Conservation (phyloP, 805 yeast species). For the Starmerella khaoyaiensis region DNA sequence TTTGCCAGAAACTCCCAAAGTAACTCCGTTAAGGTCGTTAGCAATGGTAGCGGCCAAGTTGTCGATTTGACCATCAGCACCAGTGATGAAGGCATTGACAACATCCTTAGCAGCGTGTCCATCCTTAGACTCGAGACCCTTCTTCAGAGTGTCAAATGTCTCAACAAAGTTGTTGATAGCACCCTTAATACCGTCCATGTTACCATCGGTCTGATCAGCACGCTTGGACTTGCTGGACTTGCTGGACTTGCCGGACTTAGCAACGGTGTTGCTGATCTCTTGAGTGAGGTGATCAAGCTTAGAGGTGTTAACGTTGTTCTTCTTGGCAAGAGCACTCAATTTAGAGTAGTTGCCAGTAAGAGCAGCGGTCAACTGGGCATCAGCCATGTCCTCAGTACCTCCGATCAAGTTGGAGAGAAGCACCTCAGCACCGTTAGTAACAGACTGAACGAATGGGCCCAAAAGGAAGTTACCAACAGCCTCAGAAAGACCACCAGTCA, state of each 20-base stretch:
- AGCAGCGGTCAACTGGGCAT: conserved; percentile 21
- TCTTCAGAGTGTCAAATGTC: conserved; percentile 17
- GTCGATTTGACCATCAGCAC: conserved; percentile 28
- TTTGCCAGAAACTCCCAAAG: conserved; percentile 22
- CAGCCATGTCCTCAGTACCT: conserved; percentile 19
- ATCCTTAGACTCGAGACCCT: conserved; percentile 14
- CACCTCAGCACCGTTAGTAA: conserved; percentile 26
- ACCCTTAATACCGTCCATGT: conserved; percentile 13
- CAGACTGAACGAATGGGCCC: conserved; percentile 26
- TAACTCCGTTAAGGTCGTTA: conserved; percentile 16
- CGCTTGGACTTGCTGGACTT: conserved; percentile 11
- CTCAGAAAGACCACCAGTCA: conserved; percentile 17
- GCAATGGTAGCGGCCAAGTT: conserved; percentile 21
- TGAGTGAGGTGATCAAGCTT: conserved; percentile 13
- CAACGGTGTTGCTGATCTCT: conserved; percentile 15
- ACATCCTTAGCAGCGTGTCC: conserved; percentile 22
- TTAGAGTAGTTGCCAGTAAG: conserved; percentile 20
- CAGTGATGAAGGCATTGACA: conserved; percentile 23
- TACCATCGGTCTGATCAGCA: conserved; percentile 1
- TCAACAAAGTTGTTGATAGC: conserved; percentile 18
- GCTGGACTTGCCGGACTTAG: too few species aligned
- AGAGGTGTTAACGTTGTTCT: conserved; percentile 16
- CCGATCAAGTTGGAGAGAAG: conserved; percentile 20
- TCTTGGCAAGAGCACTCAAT: conserved; percentile 16
- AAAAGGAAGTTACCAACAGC: conserved; percentile 16